Evolutionary conservation across 2,329 filamentous ascomycete genomes (phyloP).

Genomic region (Dothideomycetes sp.): DNA sequence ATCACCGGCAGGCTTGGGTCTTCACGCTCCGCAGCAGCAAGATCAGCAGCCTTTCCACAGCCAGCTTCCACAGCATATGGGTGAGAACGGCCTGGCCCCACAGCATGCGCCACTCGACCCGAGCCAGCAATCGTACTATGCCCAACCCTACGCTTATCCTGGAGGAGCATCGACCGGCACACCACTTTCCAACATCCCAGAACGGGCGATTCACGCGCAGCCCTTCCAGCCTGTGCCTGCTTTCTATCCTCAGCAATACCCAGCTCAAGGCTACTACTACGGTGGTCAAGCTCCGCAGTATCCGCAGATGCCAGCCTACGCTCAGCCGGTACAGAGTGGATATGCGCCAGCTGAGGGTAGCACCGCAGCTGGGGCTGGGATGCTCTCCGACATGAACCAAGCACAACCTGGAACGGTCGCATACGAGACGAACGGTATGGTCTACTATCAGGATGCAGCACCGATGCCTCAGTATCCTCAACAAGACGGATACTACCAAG

Average conservation of each 20-base stretch:
- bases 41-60: constrained; percentile 86
- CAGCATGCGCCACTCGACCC: constrained; percentile 41
- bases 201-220: constrained; percentile 80
- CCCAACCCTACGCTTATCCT: constrained; percentile 42
- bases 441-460: constrained; percentile 61
- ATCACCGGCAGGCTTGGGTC: constrained; percentile 55
- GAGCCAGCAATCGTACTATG: background rate
- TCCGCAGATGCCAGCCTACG: constrained; percentile 14
- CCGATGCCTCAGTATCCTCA: constrained; percentile 8
- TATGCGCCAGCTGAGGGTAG: constrained; percentile 8
- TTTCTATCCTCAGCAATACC: constrained; percentile 48
- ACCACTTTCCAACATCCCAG: constrained; percentile 82
- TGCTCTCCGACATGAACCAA: constrained; percentile 6
- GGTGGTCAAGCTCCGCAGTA: constrained; percentile 28
- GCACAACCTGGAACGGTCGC: constrained; percentile 51
- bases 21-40: constrained; percentile 50
- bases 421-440: constrained; percentile 90
- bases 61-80: constrained; percentile 71
- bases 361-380: background rate
- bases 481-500: constrained; percentile 24
- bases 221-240: constrained; percentile 65
- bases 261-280: constrained; percentile 58
- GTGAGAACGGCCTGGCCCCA: constrained; percentile 23
- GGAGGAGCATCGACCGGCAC: constrained; percentile 64
- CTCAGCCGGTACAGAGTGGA: constrained; percentile 25